Percentiles rank a stretch among this genome's conserved stretches.
These are phyloP conservation scores for Cladosporium sp. DNA, from an alignment of 2,329 filamentous ascomycete species.

Conservation along the genomic window DNA sequence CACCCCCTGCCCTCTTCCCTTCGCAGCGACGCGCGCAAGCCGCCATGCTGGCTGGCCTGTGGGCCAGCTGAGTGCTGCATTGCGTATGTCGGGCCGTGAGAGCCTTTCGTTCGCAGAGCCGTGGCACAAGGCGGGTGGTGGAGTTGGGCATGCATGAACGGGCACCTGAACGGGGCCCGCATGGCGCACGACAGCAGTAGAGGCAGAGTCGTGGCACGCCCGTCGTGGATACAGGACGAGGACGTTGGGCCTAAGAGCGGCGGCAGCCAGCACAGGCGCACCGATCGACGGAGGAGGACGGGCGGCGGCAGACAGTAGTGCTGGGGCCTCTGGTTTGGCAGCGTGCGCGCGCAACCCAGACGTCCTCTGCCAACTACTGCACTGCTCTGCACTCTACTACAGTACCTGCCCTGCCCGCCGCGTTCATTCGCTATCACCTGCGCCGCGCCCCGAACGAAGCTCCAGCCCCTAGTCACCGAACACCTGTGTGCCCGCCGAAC, in stretches of 20 bases:
- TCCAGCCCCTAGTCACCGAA: constrained; percentile 7
- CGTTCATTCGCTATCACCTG: constrained; percentile 10
- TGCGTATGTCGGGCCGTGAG: not conserved
- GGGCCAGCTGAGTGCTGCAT: constrained; percentile 9
- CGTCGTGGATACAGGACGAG: not conserved
- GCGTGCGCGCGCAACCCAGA: constrained; percentile 1
- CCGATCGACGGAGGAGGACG: constrained; percentile 1
- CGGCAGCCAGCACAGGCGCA: not conserved
- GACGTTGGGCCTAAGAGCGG: not conserved
- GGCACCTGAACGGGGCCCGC: not conserved
- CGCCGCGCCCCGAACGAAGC: constrained; percentile 6
- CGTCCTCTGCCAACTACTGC: constrained; percentile 6
- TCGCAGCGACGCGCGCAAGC: constrained; percentile 4
- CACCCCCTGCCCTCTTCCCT: constrained; percentile 3
- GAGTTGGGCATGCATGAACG: constrained; percentile 11
- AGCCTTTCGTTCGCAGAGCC: constrained; percentile 7
- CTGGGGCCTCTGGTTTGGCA: not conserved
- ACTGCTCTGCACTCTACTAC: constrained; percentile 2
- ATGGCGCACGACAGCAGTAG: not conserved
- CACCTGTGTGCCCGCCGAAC: constrained; percentile 12
- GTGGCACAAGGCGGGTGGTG: constrained; percentile 1
- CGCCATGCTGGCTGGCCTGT: not conserved
- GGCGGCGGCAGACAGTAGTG: not conserved
- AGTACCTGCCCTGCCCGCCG: constrained; percentile 1
- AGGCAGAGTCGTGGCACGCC: constrained; percentile 8